These are phyloP conservation scores for Fusarium nelsonii DNA, from an alignment of 2,329 filamentous ascomycete genomes.

Conservation along the genomic window DNA sequence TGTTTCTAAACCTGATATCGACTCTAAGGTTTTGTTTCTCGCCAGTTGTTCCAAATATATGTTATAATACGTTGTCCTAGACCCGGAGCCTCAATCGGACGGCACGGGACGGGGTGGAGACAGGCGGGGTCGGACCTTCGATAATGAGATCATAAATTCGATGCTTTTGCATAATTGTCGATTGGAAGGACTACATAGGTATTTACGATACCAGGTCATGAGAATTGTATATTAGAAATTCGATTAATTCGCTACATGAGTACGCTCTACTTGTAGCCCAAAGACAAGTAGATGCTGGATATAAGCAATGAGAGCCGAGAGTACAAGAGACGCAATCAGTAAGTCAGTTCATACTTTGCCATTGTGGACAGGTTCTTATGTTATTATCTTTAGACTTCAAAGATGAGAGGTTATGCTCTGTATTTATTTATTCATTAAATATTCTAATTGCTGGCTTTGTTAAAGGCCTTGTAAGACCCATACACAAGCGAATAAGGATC, in stretches of 20 bases:
- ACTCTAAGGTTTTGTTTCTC: neutral
- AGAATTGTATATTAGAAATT: no score
- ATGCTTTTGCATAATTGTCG: conserved; percentile 2
- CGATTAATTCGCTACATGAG: no score
- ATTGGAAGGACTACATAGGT: neutral
- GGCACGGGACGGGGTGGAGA: conserved; percentile 6
- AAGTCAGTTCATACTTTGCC: neutral
- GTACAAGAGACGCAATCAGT: neutral
- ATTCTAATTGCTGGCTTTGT: no score
- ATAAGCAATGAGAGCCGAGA: neutral
- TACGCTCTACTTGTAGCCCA: neutral
- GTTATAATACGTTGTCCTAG: neutral
- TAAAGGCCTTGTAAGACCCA: no score
- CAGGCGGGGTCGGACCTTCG: neutral
- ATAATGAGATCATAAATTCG: conserved; percentile 10
- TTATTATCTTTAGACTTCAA: neutral
- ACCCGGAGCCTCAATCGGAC: conserved; percentile 8
- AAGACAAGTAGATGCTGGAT: neutral
- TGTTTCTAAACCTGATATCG: neutral
- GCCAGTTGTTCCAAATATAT: neutral
- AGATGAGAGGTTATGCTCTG: no score
- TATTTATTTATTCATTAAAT: no score
- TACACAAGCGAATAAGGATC: no score
- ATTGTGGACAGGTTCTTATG: neutral
- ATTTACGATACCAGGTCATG: no score